Evolutionary conservation across 1,139 yeast species (phyloP).

Genomic region (Torulaspora globosa): DNA sequence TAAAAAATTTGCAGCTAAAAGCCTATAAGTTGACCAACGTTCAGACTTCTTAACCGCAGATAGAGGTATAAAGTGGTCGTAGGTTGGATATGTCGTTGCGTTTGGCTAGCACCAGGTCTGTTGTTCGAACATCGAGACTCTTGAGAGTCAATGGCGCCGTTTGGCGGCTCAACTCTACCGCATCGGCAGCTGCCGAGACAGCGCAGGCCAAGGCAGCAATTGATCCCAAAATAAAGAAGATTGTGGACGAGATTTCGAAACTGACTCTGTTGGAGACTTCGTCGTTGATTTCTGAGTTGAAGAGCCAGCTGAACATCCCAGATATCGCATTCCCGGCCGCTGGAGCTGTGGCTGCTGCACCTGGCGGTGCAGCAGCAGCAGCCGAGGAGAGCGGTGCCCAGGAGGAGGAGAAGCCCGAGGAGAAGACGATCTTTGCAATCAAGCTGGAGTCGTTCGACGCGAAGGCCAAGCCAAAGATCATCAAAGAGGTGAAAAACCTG

Average conservation of each 20-base stretch:
- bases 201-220: conserved; percentile 46
- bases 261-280: conserved; percentile 90
- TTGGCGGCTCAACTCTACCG: conserved; percentile 53
- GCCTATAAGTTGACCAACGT: background rate
- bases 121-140: conserved; percentile 22
- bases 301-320: conserved; percentile 82
- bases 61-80: background rate
- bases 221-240: conserved; percentile 81
- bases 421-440: conserved; percentile 87
- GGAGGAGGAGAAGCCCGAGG: conserved; percentile 77
- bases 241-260: conserved; percentile 87
- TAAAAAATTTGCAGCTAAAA: conserved; percentile 8
- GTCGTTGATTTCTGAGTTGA: conserved; percentile 73
- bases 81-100: conserved; percentile 21
- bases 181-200: conserved; percentile 40
- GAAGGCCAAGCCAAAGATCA: conserved; percentile 93
- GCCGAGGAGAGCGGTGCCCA: conserved; percentile 72
- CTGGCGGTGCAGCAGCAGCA: conserved; percentile 65
- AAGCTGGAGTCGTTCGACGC: conserved; percentile 93
- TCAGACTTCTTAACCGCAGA: background rate
- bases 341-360: conserved; percentile 48
- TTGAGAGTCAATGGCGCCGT: conserved; percentile 21
- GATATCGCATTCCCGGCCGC: conserved; percentile 85
- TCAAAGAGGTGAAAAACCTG: conserved; percentile 91
- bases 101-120: conserved; percentile 27